phyloP scores from a whole-genome alignment of 1,139 yeast genomes.

The Lodderomyces margitis region DNA sequence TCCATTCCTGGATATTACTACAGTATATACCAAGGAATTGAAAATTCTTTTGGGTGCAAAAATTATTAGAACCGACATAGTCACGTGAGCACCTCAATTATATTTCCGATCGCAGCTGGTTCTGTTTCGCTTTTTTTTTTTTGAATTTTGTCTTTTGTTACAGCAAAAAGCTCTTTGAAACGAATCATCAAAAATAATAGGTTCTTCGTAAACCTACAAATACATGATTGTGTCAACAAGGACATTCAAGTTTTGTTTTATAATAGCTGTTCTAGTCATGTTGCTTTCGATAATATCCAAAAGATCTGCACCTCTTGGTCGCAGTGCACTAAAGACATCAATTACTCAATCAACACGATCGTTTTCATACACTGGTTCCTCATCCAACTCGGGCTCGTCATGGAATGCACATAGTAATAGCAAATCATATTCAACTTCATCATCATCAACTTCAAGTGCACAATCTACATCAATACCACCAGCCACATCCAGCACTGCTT shows the following conservation, averaged over 20 bases:
- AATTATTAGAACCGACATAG: too few relatives aligned
- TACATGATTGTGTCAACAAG: conserved; percentile 1
- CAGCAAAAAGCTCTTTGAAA: too few relatives aligned
- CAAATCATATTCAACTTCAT: conserved; percentile 3
- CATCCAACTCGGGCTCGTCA: conserved; percentile 10
- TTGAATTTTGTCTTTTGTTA: not conserved
- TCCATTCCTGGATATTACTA: too few relatives aligned
- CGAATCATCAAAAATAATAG: not conserved
- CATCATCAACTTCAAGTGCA: conserved; percentile 7
- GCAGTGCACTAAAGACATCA: conserved; percentile 6
- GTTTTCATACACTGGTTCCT: conserved; percentile 17
- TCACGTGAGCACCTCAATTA: not conserved
- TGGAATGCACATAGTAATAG: conserved; percentile 17
- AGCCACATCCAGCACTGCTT: conserved; percentile 14
- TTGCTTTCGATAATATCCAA: conserved; percentile 25
- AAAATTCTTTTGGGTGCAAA: too few relatives aligned
- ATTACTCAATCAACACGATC: conserved; percentile 4
- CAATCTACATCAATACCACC: conserved; percentile 9
- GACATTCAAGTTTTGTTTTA: conserved; percentile 4
- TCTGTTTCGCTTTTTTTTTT: not conserved
- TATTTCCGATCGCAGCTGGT: not conserved
- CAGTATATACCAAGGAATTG: too few relatives aligned
- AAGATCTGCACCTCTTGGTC: conserved; percentile 18
- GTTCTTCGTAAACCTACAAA: not conserved
- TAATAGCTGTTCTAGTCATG: conserved; percentile 27